phyloP scores from a whole-genome alignment of 2,329 filamentous ascomycete species.

The Fusarium annulatum region DNA sequence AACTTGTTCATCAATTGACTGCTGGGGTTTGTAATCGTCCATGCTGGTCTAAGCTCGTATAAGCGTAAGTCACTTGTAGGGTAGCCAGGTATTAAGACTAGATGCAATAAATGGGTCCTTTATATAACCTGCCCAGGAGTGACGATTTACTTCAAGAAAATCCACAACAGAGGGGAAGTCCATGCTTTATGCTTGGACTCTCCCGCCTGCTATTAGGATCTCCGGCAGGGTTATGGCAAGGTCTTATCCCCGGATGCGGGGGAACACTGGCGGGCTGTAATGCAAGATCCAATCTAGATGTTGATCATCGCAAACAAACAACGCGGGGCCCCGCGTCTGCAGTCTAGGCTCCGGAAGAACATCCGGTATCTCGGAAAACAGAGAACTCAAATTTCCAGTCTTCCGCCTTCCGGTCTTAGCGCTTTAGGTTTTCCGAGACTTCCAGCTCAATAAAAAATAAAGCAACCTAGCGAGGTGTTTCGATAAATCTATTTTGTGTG shows the following conservation, averaged over 20 bases:
- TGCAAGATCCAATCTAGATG: too few relatives aligned
- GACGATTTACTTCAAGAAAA: rapidly evolving
- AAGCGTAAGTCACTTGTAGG: rapidly evolving
- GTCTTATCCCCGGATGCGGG: not conserved
- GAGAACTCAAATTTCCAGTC: too few relatives aligned
- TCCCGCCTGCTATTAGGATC: rapidly evolving
- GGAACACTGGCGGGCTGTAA: not conserved
- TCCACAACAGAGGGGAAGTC: not conserved
- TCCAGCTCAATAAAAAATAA: rapidly evolving
- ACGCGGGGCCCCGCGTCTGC: not conserved
- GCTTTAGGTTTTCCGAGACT: rapidly evolving
- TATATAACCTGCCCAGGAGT: rapidly evolving
- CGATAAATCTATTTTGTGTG: rapidly evolving
- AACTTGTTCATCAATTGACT: not conserved
- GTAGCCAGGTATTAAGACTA: rapidly evolving
- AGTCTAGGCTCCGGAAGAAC: not conserved
- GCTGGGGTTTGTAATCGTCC: not conserved
- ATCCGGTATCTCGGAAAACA: not conserved
- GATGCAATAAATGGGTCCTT: too few relatives aligned
- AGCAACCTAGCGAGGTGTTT: rapidly evolving
- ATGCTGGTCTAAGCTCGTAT: rapidly evolving
- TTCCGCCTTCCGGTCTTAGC: not conserved
- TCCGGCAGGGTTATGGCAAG: not conserved
- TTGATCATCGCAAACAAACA: too few relatives aligned
- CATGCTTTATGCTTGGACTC: not conserved